Percentiles rank a stretch among this genome's conserved stretches.
phyloP scores from a whole-genome alignment of 345 rosid genomes.

The Dipteronia sinensis region DNA sequence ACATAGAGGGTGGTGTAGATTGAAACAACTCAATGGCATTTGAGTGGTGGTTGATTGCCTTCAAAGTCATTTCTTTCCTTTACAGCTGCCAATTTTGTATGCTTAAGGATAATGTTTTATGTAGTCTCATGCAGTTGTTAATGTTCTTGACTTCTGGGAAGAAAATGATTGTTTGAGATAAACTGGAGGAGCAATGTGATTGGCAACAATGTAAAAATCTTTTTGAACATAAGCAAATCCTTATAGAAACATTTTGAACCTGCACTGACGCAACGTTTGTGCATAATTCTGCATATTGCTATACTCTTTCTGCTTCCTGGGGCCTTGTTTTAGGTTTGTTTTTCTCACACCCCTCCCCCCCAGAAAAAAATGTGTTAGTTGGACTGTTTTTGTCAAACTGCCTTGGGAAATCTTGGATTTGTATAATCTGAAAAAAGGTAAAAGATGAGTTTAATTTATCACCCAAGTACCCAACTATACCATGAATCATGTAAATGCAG shows the following conservation, averaged over 20 bases:
- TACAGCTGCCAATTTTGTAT: background rate
- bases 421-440: background rate
- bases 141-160: background rate
- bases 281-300: background rate
- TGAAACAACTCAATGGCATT: background rate
- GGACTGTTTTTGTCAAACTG: background rate
- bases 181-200: background rate
- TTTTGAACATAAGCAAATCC: background rate
- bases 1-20: too few species aligned
- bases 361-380: background rate
- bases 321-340: background rate
- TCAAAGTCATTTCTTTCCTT: conserved; percentile 7
- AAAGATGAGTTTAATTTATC: background rate
- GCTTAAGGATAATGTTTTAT: background rate
- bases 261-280: background rate
- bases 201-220: background rate
- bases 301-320: background rate
- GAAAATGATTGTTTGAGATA: background rate
- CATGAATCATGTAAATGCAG: background rate
- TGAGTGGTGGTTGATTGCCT: background rate
- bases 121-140: background rate
- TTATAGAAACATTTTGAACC: background rate
- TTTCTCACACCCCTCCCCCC: background rate
- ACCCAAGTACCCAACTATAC: background rate
- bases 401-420: background rate